phyloP scores from a whole-genome alignment of 2,329 filamentous ascomycete species.

The Penicillium sp. region DNA sequence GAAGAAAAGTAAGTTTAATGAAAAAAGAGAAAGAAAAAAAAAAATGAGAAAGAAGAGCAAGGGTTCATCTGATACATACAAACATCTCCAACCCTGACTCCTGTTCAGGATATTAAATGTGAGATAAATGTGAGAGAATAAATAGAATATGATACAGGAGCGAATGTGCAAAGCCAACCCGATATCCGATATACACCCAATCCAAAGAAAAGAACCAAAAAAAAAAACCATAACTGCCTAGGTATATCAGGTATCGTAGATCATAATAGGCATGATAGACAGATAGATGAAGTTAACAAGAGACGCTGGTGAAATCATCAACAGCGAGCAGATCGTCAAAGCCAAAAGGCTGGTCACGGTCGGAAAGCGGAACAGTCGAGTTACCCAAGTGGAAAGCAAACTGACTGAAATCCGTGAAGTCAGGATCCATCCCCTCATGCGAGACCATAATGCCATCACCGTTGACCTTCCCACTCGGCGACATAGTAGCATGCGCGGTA shows the following conservation, averaged over 20 bases:
- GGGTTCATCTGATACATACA: background rate
- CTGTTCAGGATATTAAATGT: background rate
- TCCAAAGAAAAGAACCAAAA: conserved; percentile 7
- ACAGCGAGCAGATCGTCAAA: conserved; percentile 35
- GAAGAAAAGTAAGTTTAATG: conserved; percentile 6
- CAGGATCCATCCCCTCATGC: conserved; percentile 28
- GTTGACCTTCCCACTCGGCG: conserved; percentile 15
- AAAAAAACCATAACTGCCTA: background rate
- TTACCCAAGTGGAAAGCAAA: conserved; percentile 32
- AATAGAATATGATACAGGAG: conserved; percentile 4
- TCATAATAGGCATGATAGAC: conserved; percentile 17
- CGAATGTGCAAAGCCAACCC: conserved; percentile 3
- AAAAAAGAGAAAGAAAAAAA: background rate
- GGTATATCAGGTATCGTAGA: conserved; percentile 11
- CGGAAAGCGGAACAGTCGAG: conserved; percentile 18
- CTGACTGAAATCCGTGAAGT: conserved; percentile 34
- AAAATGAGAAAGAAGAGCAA: conserved; percentile 4
- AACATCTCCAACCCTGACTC: background rate
- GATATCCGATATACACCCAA: conserved; percentile 1
- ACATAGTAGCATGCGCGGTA: background rate
- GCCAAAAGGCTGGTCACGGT: conserved; percentile 23
- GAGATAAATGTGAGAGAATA: background rate
- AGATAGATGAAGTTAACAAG: conserved; percentile 20
- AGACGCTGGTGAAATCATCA: conserved; percentile 32
- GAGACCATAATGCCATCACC: conserved; percentile 26